Evolutionary conservation across 331 rosid genomes (phyloP), one percentile per base, ranked within the genome.

Genomic region (Arachis monticola): DNA sequence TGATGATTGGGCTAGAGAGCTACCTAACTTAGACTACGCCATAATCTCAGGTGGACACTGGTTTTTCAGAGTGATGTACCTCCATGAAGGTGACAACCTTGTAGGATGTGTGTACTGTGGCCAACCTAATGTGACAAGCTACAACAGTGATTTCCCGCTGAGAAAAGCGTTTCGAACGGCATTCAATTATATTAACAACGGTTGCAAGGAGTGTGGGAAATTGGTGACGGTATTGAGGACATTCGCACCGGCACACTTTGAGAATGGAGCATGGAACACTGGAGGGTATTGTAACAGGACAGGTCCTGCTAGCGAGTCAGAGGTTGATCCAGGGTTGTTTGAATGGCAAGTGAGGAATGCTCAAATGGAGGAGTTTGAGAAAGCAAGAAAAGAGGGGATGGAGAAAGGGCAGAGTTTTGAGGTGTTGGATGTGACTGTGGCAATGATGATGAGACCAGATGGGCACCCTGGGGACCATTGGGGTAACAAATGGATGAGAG

Each of bases 241-340:
- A 0, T 91, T 94, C 77, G 86, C 96, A 3, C 96, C 99, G 0
- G 88, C 99, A 0, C 99, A 94, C 47, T 94, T 94, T 55, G 96
- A 92, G 77, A 74, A 81, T 4, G 99, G 96, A n/a, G 27, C 56
- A 0, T 94, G 99, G 97, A 82, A 94, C 84, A 86, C 82, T 0
- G 96, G 99, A 57, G 99, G 99, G 14, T 63, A 85, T 52, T 94
- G 99, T 46, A 92, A 94, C 5, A 77, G 88, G 62, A 91, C 99
- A 1, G 1, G 81, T 6, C 99, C 97, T 2, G 9, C 9, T 10
- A 32, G 68, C 4, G 83, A 82, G 56, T 69, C 31, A 0, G 84
- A 84, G 64, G 64, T 77, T n/a, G 82, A 80, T 22, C 73, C 53
- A 5, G 63, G 8, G 8, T 72, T 61, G 14, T 84, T 72, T 14